phyloP scores from a whole-genome alignment of 495 filamentous ascomycete genomes.

The Hyaloscypha bicolor region DNA sequence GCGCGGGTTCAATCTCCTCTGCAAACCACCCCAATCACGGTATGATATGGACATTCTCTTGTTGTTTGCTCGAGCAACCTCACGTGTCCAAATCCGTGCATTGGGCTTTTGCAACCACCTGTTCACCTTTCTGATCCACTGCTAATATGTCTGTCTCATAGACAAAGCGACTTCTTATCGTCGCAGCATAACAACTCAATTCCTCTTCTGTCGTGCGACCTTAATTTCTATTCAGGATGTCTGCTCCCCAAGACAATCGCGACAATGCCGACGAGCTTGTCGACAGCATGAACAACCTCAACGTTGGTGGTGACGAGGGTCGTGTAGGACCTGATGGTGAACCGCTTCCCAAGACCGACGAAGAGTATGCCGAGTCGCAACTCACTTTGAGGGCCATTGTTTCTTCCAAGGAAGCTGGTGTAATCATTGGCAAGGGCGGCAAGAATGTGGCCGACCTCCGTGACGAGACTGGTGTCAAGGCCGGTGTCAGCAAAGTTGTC shows the following conservation, averaged over 20 bases:
- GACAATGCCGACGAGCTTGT: constrained; percentile 51
- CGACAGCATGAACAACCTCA: constrained; percentile 44
- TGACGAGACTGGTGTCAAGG: constrained; percentile 96
- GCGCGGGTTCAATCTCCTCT: not conserved
- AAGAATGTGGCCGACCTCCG: constrained; percentile 98
- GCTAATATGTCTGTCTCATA: not conserved
- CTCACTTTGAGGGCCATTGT: constrained; percentile 96
- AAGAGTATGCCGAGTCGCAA: constrained; percentile 90
- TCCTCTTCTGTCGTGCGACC: not conserved
- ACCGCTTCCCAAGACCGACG: constrained; percentile 80
- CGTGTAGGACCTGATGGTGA: constrained; percentile 69
- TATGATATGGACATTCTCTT: not conserved
- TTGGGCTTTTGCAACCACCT: not conserved
- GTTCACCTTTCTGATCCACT: not conserved
- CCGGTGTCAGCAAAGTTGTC: constrained; percentile 97
- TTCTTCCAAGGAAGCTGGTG: constrained; percentile 95
- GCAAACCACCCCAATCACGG: not conserved
- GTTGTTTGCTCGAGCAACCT: not conserved
- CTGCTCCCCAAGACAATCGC: constrained; percentile 51
- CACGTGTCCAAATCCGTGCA: not conserved
- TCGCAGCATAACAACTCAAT: not conserved
- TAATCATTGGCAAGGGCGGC: constrained; percentile 97
- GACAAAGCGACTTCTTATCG: not conserved
- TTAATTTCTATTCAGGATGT: constrained; percentile 39
- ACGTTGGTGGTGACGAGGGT: constrained; percentile 48